Conservation (phyloP, 2,329 filamentous ascomycete genomes). For the Apiospora marii region DNA sequence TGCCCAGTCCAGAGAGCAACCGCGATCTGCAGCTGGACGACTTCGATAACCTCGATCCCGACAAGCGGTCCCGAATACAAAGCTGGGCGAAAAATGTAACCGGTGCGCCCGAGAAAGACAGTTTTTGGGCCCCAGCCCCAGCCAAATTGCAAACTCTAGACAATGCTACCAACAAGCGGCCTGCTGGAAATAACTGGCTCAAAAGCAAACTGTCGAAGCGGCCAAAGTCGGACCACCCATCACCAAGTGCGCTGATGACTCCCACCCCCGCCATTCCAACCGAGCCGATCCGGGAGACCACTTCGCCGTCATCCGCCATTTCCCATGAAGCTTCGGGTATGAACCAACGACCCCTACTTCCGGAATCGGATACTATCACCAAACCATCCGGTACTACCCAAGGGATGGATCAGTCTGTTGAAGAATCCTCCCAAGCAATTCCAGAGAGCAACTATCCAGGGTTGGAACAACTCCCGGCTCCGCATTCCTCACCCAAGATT, state of each 20-base stretch:
- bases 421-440: neutral
- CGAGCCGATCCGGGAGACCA: neutral
- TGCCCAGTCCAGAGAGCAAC: conserved; percentile 47
- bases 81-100: conserved; percentile 37
- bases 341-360: conserved; percentile 19
- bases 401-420: neutral
- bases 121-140: conserved; percentile 40
- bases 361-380: too few species aligned
- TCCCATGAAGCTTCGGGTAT: conserved; percentile 1
- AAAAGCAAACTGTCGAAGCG: conserved; percentile 39
- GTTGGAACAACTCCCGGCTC: conserved; percentile 1
- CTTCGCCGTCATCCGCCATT: neutral
- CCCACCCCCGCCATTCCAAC: conserved; percentile 31
- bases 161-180: conserved; percentile 33
- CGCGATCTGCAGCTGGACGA: conserved; percentile 33
- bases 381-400: neutral
- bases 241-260: conserved; percentile 30
- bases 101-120: conserved; percentile 34
- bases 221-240: conserved; percentile 29
- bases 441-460: conserved; percentile 9
- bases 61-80: conserved; percentile 36
- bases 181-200: conserved; percentile 38
- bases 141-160: conserved; percentile 26
- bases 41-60: conserved; percentile 28
- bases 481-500: neutral